Base-by-base conservation (phyloP, 129 eudicot species). In the Helichrysum umbraculigerum region DNA sequence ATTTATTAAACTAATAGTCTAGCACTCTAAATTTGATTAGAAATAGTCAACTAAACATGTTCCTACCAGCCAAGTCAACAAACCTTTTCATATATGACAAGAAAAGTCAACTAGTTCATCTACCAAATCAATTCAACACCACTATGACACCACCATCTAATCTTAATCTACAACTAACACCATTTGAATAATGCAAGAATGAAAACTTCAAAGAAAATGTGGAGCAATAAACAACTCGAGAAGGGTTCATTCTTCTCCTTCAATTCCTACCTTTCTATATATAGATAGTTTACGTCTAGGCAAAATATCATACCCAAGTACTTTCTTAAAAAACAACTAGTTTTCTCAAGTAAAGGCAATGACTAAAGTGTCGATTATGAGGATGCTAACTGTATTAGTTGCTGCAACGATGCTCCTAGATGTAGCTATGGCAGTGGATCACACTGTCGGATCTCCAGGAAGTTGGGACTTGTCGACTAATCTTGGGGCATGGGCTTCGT, bases 401-500 rank as follows among this genome's bases (percentile, higher is more conserved):
- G 90, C 85, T 35, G 11, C 58, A 54, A 83, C 84, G 32, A 73
- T 79, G 81, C 68, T 88, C 47, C 11, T 76, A 58, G 33, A 77
- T 11, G 25, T 82, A 67, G 89, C 70, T 11, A 20, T 52, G 30
- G 96, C 95, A 3, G 80, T 80, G 44, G 80, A 81, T 78, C 67
- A 83, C 87, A 79, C 83, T 4, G 97, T 88, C 3, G 97, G 97
- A 62, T 79, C 75, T 71, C 81, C 90, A 4, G 97, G 95, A 12
- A 80, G 87, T 11, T 88, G 97, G 97, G 87, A 85, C 69, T 74
- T 76, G 30, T 5, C 78, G 22, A 83, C 89, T 21, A 51, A 87
- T 70, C 29, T 85, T 16, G 68, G 56, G 50, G 12, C 85, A 1
- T 91, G 97, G 97, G 84, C 92, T 34, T 57, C 90, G 7, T 81